Percentiles rank a stretch among this genome's conserved stretches.
These are phyloP conservation scores for Dipsacomyces acuminosporus DNA, from an alignment of 371 early-diverging fungal genomes.

Conservation along the genomic window DNA sequence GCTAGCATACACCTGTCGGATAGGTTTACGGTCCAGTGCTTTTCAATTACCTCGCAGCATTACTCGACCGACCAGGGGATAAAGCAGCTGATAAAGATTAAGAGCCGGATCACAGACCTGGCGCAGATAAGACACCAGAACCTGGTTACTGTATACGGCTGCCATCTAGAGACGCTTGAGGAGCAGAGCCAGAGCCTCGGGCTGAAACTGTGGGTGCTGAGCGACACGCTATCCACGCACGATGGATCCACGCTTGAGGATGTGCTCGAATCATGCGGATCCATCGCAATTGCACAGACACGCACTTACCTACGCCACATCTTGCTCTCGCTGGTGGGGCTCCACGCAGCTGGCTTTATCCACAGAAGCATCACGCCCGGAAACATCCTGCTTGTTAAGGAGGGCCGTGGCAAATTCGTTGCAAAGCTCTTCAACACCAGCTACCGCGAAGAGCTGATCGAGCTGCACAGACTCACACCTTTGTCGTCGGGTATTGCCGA, in stretches of 20 bases:
- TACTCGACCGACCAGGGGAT: conserved; percentile 38
- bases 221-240: conserved; percentile 33
- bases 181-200: conserved; percentile 19
- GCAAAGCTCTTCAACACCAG: conserved; percentile 48
- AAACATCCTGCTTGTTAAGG: conserved; percentile 50
- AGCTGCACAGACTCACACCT: conserved; percentile 45
- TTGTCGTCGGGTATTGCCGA: conserved; percentile 16
- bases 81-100: conserved; percentile 21
- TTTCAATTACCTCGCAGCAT: conserved; percentile 23
- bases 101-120: conserved; percentile 20
- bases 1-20: conserved; percentile 33
- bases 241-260: conserved; percentile 40
- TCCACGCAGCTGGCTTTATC: conserved; percentile 43
- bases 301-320: conserved; percentile 42
- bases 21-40: conserved; percentile 43
- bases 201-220: conserved; percentile 35
- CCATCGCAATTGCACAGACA: conserved; percentile 26
- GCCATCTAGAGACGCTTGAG: conserved; percentile 18
- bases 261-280: conserved; percentile 39
- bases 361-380: conserved; percentile 46
- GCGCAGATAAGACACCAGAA: conserved; percentile 40
- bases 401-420: conserved; percentile 25
- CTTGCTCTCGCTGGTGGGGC: conserved; percentile 31
- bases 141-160: conserved; percentile 31
- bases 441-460: conserved; percentile 50